Percentiles rank a stretch among this genome's conserved stretches.
phyloP scores from a whole-genome alignment of 2,329 filamentous ascomycete species.

The Cladosporium sp. region DNA sequence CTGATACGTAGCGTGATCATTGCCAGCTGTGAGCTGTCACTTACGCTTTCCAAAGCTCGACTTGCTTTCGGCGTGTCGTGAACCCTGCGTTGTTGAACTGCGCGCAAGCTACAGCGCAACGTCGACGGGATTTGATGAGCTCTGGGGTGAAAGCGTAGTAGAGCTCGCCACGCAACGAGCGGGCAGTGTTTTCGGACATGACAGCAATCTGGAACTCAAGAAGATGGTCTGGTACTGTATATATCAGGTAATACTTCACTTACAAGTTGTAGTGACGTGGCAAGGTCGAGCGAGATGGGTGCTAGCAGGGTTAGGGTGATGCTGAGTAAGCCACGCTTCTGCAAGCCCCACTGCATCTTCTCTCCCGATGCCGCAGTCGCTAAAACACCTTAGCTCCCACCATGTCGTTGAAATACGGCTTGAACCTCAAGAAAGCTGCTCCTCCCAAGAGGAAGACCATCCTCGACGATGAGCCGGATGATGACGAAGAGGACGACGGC shows the following conservation, averaged over 20 bases:
- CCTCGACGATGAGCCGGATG: conserved; percentile 27
- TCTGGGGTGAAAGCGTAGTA: conserved; percentile 71
- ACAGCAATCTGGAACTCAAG: neutral
- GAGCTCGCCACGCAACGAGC: conserved; percentile 48
- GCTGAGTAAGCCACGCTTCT: neutral
- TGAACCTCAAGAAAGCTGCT: conserved; percentile 31
- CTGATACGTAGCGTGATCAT: no score
- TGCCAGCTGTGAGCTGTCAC: conserved; percentile 26
- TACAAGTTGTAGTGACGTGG: neutral
- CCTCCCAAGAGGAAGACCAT: conserved; percentile 20
- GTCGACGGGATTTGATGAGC: conserved; percentile 59
- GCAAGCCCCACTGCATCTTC: conserved; percentile 8
- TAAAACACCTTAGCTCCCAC: conserved; percentile 7
- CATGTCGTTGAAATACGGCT: conserved; percentile 34
- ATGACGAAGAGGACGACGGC: conserved; percentile 23
- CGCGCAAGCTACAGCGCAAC: conserved; percentile 58
- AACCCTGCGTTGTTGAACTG: conserved; percentile 60
- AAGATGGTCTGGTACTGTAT: no score
- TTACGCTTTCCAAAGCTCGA: conserved; percentile 70
- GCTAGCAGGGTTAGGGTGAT: neutral
- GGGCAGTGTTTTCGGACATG: conserved; percentile 32
- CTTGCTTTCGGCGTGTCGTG: conserved; percentile 56
- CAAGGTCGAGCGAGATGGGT: neutral
- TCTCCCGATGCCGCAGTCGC: conserved; percentile 1
- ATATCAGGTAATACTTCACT: neutral